These are phyloP conservation scores for Coemansia sp. DNA, from an alignment of 192 early-diverging fungal genomes.

Conservation along the genomic window DNA sequence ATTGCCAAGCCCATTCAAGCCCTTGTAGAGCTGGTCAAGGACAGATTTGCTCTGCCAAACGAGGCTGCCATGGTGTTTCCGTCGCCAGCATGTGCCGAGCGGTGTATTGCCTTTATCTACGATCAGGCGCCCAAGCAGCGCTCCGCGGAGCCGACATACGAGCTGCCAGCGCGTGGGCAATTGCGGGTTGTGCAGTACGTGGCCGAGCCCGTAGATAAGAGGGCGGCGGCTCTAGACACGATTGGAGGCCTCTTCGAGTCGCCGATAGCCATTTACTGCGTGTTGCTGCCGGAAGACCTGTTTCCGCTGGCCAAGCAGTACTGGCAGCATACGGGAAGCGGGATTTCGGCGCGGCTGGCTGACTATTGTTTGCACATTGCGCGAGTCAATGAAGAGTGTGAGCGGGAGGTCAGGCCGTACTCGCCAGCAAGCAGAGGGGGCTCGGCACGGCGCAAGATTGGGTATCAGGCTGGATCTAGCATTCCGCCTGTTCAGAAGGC, in stretches of 20 bases:
- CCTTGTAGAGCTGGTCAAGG: conserved; percentile 49
- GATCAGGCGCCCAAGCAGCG: conserved; percentile 42
- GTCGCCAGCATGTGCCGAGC: conserved; percentile 60
- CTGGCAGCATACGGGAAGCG: conserved; percentile 96
- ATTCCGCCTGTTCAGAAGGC: not conserved
- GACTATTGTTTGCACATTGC: conserved; percentile 75
- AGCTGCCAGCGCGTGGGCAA: conserved; percentile 25
- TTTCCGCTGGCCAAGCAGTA: conserved; percentile 82
- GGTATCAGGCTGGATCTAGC: not conserved
- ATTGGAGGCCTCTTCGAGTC: conserved; percentile 48
- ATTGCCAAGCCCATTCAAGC: conserved; percentile 56
- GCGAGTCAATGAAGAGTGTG: conserved; percentile 53
- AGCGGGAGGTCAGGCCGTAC: conserved; percentile 16
- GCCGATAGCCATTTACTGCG: conserved; percentile 60
- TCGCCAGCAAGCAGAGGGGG: conserved; percentile 13
- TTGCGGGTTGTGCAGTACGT: conserved; percentile 45
- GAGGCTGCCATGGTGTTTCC: conserved; percentile 79
- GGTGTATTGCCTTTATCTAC: conserved; percentile 48
- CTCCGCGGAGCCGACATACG: not conserved
- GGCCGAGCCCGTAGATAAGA: conserved; percentile 34
- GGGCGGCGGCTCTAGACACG: conserved; percentile 40
- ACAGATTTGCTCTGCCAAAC: conserved; percentile 51
- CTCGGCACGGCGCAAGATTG: not conserved
- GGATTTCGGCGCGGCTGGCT: conserved; percentile 83
- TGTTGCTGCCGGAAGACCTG: conserved; percentile 72